Conservation (phyloP, 176 grass and related monocot species). For the Bothriochloa decipiens region DNA sequence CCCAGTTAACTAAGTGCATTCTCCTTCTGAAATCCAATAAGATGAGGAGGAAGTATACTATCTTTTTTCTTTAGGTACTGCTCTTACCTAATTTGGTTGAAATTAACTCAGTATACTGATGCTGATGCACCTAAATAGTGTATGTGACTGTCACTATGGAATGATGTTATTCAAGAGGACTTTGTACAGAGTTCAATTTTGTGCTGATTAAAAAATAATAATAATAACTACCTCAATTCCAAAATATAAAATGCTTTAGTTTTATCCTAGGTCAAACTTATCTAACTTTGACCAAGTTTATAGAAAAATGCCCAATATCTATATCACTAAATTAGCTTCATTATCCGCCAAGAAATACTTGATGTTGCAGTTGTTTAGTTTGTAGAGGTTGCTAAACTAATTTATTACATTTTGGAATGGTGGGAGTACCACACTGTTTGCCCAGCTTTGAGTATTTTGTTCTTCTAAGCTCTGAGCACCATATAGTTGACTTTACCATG, state of each 20-base stretch:
- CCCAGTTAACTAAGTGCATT: neutral
- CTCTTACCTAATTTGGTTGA: neutral
- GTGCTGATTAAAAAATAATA: no score
- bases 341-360: neutral
- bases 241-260: neutral
- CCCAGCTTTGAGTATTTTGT: conserved; percentile 12
- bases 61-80: neutral
- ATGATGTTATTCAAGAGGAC: conserved; percentile 5
- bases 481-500: conserved; percentile 29
- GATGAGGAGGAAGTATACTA: neutral
- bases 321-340: neutral
- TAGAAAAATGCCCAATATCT: neutral
- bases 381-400: neutral
- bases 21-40: neutral
- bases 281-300: neutral
- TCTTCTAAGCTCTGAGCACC: conserved; percentile 5
- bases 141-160: conserved; percentile 1
- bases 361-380: neutral
- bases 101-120: neutral
- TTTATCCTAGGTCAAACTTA: neutral
- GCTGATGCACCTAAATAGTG: conserved; percentile 5
- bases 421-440: neutral
- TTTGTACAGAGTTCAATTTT: no score
- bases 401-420: neutral
- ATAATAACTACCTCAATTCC: neutral